Conservation (phyloP, 768 basidiomycete genomes). For the Boletus pseudopeckii region DNA sequence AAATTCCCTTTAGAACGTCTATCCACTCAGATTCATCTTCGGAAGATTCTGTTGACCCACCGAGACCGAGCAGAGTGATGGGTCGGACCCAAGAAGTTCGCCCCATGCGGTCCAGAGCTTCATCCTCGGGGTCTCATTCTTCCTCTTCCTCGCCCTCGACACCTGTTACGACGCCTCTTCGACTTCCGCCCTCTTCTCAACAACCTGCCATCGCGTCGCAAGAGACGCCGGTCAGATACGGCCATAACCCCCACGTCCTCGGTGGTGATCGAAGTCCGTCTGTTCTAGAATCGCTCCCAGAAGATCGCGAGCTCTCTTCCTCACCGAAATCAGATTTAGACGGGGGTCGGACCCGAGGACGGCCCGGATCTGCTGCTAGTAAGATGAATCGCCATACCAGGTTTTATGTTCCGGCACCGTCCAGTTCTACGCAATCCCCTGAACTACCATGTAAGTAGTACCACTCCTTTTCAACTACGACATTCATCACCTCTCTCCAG, state of each 20-base stretch:
- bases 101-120: slow-evolving; percentile 19
- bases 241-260: slow-evolving; percentile 26
- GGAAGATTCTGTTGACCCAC: slow-evolving; percentile 13
- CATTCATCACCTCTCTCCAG: slow-evolving; percentile 7
- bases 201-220: slow-evolving; percentile 24
- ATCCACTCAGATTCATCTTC: slow-evolving; percentile 27
- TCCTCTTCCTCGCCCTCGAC: slow-evolving; percentile 28
- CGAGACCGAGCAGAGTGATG: slow-evolving; percentile 4
- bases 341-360: slow-evolving; percentile 14
- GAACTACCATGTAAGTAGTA: slow-evolving; percentile 16
- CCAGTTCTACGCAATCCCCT: background rate
- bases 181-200: slow-evolving; percentile 13
- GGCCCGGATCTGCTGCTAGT: slow-evolving; percentile 13
- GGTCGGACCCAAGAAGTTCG: slow-evolving; percentile 1
- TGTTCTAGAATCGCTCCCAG: slow-evolving; percentile 48
- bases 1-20: background rate
- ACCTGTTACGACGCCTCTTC: slow-evolving; percentile 15
- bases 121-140: slow-evolving; percentile 23
- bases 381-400: slow-evolving; percentile 14
- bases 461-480: background rate
- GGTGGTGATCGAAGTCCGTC: slow-evolving; percentile 16
- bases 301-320: slow-evolving; percentile 42
- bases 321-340: slow-evolving; percentile 11
- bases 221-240: slow-evolving; percentile 24
- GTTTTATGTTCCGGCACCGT: slow-evolving; percentile 19